A percentile compares a stretch with the other conserved stretches of the same genome.
phyloP scores from a whole-genome alignment of 2,329 filamentous ascomycete genomes.

The Alternaria atra region DNA sequence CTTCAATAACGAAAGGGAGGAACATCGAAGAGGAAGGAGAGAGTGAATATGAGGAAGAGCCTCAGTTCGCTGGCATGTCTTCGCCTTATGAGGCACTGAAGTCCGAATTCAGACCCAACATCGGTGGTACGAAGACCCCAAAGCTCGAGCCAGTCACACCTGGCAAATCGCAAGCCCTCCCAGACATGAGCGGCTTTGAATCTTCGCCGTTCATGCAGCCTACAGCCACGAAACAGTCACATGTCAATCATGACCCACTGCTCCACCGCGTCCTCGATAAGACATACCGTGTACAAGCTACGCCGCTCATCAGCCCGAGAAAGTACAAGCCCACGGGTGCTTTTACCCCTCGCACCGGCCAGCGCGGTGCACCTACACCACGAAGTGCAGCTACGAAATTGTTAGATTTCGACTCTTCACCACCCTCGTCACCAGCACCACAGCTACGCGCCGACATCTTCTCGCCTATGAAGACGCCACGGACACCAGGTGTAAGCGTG shows the following conservation, averaged over 20 bases:
- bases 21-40: constrained; percentile 17
- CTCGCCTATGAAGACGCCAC: constrained; percentile 70
- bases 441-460: constrained; percentile 87
- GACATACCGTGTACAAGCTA: constrained; percentile 92
- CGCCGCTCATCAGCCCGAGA: constrained; percentile 75
- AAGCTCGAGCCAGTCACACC: constrained; percentile 49
- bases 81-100: constrained; percentile 81
- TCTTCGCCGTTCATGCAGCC: constrained; percentile 64
- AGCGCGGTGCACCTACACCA: constrained; percentile 38
- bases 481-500: constrained; percentile 86
- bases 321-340: constrained; percentile 54
- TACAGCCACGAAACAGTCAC: constrained; percentile 41
- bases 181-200: constrained; percentile 55
- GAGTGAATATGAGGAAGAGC: constrained; percentile 36
- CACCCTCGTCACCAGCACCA: constrained; percentile 70
- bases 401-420: constrained; percentile 53
- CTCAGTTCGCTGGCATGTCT: constrained; percentile 70
- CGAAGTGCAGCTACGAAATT: constrained; percentile 33
- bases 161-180: constrained; percentile 44
- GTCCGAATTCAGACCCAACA: constrained; percentile 73
- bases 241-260: constrained; percentile 72
- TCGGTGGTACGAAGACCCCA: constrained; percentile 55
- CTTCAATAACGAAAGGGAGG: constrained; percentile 28
- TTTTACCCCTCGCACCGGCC: constrained; percentile 50
- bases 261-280: constrained; percentile 94